phyloP scores from a whole-genome alignment of 2,329 filamentous ascomycete species.

The Neodidymelliopsis sp. region DNA sequence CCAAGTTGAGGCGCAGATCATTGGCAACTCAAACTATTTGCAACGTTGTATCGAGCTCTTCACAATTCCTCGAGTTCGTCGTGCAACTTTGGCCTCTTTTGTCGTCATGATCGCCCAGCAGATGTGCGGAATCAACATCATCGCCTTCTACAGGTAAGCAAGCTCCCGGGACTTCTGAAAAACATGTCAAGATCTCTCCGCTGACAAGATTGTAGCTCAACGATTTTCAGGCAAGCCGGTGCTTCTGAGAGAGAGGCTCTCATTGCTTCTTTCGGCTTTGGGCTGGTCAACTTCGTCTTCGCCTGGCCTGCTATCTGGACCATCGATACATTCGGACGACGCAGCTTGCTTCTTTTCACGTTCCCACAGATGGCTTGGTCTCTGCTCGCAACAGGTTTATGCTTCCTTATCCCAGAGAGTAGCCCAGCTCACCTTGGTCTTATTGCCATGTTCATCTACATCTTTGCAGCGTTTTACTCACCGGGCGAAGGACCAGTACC shows the following conservation, averaged over 20 bases:
- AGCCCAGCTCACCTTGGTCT: constrained; percentile 52
- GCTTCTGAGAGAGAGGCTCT: constrained; percentile 26
- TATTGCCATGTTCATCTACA: constrained; percentile 62
- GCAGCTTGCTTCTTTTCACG: constrained; percentile 66
- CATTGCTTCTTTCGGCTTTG: constrained; percentile 28
- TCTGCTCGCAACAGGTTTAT: constrained; percentile 66
- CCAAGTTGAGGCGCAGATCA: constrained; percentile 31
- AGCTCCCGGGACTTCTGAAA: constrained; percentile 56
- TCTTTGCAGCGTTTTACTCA: constrained; percentile 56
- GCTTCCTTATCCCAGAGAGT: constrained; percentile 27
- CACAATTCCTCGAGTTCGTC: constrained; percentile 70
- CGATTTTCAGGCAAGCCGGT: constrained; percentile 68
- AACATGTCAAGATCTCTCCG: too few species aligned
- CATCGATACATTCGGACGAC: constrained; percentile 81
- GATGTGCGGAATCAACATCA: constrained; percentile 49
- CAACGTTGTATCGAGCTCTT: constrained; percentile 62
- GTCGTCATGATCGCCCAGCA: constrained; percentile 64
- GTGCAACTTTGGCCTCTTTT: constrained; percentile 76
- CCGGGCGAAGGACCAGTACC: constrained; percentile 47
- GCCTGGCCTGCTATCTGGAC: constrained; percentile 70
- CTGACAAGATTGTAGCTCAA: too few species aligned
- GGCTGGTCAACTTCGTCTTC: constrained; percentile 23
- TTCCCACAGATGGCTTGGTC: constrained; percentile 71
- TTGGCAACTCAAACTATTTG: constrained; percentile 41
- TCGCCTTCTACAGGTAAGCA: constrained; percentile 82